phyloP scores from a whole-genome alignment of 2,329 filamentous ascomycete genomes.

The Talaromyces sp. region DNA sequence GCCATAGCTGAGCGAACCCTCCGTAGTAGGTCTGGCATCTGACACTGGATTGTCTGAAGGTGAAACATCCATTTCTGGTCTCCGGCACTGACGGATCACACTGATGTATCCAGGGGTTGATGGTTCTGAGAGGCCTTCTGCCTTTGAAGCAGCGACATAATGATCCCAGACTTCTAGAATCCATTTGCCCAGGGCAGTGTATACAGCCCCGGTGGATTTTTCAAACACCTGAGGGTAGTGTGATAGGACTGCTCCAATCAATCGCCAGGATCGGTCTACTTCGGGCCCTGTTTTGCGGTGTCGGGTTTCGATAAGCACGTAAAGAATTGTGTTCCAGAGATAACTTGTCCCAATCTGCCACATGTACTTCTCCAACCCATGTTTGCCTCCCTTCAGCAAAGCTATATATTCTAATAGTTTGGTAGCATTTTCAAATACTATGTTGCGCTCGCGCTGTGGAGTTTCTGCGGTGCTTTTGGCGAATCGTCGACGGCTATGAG shows the following conservation, averaged over 20 bases:
- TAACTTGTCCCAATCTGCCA: conserved; percentile 24
- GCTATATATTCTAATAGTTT: not conserved
- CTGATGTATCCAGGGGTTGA: not conserved
- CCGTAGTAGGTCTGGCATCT: not conserved
- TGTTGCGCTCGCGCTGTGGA: not conserved
- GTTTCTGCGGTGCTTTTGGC: not conserved
- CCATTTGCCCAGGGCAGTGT: conserved; percentile 24
- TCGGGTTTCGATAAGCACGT: conserved; percentile 26
- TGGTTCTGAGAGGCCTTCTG: conserved; percentile 5
- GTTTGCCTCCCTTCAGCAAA: conserved; percentile 7
- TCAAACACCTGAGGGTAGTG: not conserved
- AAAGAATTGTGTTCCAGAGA: conserved; percentile 28
- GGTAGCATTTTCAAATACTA: not conserved
- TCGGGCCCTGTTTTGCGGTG: conserved; percentile 22
- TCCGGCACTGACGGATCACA: not conserved
- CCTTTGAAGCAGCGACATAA: conserved; percentile 17
- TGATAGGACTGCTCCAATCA: not conserved
- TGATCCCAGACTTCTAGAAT: conserved; percentile 24
- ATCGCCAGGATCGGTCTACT: conserved; percentile 22
- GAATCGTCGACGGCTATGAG: not conserved
- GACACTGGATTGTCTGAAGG: not conserved
- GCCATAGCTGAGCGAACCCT: not conserved
- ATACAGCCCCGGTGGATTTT: conserved; percentile 18
- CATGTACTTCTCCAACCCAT: conserved; percentile 21
- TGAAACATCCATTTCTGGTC: not conserved